Evolutionary conservation across 495 filamentous ascomycete genomes (phyloP).

Genomic region (Astrothelium subdiscretum): DNA sequence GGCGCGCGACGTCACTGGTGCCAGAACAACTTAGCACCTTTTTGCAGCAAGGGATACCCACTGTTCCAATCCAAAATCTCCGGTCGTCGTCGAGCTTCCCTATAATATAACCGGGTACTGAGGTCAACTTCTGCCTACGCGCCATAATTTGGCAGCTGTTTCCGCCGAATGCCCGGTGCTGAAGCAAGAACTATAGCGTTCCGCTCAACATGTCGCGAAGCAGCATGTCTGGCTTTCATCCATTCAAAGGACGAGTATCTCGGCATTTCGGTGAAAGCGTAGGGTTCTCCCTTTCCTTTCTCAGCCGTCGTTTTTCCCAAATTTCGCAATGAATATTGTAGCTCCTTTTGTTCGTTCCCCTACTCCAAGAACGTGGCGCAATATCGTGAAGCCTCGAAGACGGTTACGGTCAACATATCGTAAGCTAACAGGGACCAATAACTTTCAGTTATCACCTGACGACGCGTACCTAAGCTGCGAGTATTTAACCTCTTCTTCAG

Average conservation of each 20-base stretch:
- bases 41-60: background rate
- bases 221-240: conserved; percentile 13
- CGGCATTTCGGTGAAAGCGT: conserved; percentile 15
- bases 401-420: background rate
- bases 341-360: background rate
- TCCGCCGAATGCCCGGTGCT: too few species aligned
- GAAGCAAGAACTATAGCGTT: background rate
- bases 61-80: background rate
- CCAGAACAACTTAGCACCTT: background rate
- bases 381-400: background rate
- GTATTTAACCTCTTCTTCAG: conserved; percentile 21
- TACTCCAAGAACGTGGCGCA: background rate
- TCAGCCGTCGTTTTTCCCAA: background rate
- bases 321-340: background rate
- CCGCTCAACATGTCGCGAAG: background rate
- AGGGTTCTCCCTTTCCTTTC: background rate
- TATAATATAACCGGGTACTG: too few species aligned
- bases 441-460: conserved; percentile 48
- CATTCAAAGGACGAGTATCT: conserved; percentile 15
- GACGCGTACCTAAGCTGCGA: conserved; percentile 64
- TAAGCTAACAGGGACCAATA: background rate
- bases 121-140: too few species aligned
- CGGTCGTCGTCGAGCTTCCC: too few species aligned
- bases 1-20: background rate
- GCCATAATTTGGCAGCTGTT: too few species aligned